Base-by-base conservation (phyloP, 495 filamentous ascomycete species). In the Aspergillus nidulans region DNA sequence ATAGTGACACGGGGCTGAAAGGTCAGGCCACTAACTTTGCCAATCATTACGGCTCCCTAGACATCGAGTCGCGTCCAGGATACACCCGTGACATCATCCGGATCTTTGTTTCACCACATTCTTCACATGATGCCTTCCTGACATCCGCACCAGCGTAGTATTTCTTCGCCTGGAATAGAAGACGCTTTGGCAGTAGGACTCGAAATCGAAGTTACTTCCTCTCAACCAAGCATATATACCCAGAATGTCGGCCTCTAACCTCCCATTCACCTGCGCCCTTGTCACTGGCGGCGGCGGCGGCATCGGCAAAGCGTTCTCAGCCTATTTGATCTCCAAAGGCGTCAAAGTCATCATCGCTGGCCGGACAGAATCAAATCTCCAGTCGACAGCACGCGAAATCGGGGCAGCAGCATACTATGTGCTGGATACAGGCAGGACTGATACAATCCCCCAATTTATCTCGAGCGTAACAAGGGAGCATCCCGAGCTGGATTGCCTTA, bases 211-310 rank as follows among this genome's bases (percentile, higher is more conserved):
- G n/a, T n/a, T n/a, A n/a, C n/a, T n/a, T n/a, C n/a, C n/a, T n/a
- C n/a, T n/a, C n/a, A 34, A 6, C 30, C 30, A 34, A 34, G 30
- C 15, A 28, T 28, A 10, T 30, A 24, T n/a, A 45, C n/a, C 20
- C 44, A 47, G 25, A 30, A 34, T 47, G 23, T 23, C 45, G 5
- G 1, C 25, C 13, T 18, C 45, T 4, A 48, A 9, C 5, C 45
- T 48, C 45, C 45, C 45, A 18, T 73, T 76, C 26, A 61, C 68
- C 18, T 76, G 70, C 52, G 73, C 68, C 51, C 55, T 74, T 3
- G 59, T 76, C 26, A 77, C 76, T 23, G 78, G 76, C 43, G 74
- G 76, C 43, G 74, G 67, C 15, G 74, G 73, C 48, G 77, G 77
- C 40, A 69, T 81, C 48, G 77, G 77, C 28, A 62, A 67, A 38